Conservation (phyloP, 345 rosid genomes). For the Populus euphratica region DNA sequence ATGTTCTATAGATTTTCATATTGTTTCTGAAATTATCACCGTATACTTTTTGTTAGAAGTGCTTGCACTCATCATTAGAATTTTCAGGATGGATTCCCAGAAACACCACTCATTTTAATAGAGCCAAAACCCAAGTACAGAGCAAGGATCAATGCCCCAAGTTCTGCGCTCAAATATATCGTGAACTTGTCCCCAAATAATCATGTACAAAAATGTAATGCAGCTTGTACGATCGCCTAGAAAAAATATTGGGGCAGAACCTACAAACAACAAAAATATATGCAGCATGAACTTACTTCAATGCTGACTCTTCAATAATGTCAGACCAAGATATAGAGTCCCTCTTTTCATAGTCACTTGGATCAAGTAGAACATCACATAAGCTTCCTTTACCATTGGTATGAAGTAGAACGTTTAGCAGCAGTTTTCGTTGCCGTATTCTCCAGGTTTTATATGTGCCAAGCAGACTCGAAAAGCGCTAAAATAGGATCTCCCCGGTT, state of each 20-base stretch:
- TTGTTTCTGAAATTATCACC: background rate
- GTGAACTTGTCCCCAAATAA: too few species aligned
- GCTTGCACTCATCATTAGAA: too few species aligned
- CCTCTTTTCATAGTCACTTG: background rate
- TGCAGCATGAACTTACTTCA: background rate
- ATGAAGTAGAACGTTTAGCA: conserved; percentile 23
- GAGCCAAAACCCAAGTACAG: background rate
- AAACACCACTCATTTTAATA: background rate
- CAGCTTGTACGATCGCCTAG: background rate
- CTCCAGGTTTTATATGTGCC: conserved; percentile 42
- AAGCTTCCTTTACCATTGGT: background rate
- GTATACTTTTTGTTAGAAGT: background rate
- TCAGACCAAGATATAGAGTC: background rate
- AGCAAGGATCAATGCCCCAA: background rate
- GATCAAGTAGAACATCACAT: background rate
- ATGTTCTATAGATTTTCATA: background rate
- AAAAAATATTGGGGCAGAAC: background rate
- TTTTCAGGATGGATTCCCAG: background rate
- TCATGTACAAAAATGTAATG: too few species aligned
- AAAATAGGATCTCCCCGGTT: conserved; percentile 37
- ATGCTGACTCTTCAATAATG: background rate
- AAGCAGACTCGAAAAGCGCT: conserved; percentile 50
- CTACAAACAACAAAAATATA: background rate
- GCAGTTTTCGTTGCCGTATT: conserved; percentile 11
- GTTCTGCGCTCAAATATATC: background rate